These are phyloP conservation scores for Vitis rotundifolia DNA, from an alignment of 164 flowering plant species.

Conservation along the genomic window DNA sequence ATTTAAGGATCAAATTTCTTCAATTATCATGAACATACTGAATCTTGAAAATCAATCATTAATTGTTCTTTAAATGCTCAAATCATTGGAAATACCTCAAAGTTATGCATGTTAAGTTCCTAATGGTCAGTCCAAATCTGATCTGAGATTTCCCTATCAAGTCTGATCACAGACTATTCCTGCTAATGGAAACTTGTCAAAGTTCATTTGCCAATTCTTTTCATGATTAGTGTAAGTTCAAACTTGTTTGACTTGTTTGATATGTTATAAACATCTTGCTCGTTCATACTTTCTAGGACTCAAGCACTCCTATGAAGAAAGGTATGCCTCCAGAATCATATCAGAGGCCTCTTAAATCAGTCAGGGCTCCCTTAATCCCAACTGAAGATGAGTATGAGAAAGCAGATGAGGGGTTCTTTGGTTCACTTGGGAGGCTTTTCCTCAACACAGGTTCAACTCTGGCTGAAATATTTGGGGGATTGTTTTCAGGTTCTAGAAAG, in stretches of 20 bases:
- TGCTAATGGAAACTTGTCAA: no score
- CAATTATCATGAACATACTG: background rate
- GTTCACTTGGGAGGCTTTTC: conserved; percentile 51
- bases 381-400: conserved; percentile 45
- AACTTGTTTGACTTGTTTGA: no score
- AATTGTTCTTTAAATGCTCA: no score
- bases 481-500: conserved; percentile 31
- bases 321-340: conserved; percentile 32
- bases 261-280: background rate
- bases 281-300: conserved; percentile 26
- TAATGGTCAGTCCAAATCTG: no score
- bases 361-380: conserved; percentile 52
- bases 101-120: no score
- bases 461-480: conserved; percentile 38
- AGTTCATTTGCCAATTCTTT: no score
- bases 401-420: conserved; percentile 52
- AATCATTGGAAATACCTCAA: no score
- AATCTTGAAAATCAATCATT: no score
- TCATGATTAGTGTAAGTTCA: no score
- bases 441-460: conserved; percentile 39
- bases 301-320: conserved; percentile 18
- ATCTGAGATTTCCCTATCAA: no score
- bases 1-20: background rate
- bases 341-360: conserved; percentile 37
- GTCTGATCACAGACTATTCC: no score